Base-by-base conservation (phyloP, 352 stramenopile genomes). In the Nothophytophthora sp. region DNA sequence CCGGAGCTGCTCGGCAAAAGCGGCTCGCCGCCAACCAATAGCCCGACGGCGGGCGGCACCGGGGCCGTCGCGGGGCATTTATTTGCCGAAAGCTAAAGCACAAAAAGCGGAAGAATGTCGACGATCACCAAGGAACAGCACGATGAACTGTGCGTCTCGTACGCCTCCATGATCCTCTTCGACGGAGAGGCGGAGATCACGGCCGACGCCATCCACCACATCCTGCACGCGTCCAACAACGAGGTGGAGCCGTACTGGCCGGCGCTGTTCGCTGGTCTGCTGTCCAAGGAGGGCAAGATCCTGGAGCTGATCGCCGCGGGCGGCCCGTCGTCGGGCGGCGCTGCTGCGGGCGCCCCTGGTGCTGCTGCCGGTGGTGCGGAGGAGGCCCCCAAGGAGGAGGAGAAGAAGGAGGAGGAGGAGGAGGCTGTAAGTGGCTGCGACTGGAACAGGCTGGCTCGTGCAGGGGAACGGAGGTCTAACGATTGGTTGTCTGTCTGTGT, bases 181-280 rank as follows among this genome's bases (percentile, higher is more conserved):
- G 83, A 93, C 55, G 83, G 76, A 24, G 83, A 92, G 55, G 80
- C 82, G 58, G 83, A 93, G 63, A 87, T 93, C 71, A 92, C 77
- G 34, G 59, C 81, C 18, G 81, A 93, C 44, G 63, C 78, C 36
- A 76, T 93, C 60, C 44, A 64, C 32, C 64, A 67, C 42, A 67
- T 93, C 40, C 63, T 93, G 63, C 54, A 72, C 49, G 83, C 83
- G n/a, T 93, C 83, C 28, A 61, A 69, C 61, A 93, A 93, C 72
- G 76, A 91, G 55, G 83, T 93, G 55, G 83, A 90, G 66, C 81
- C 81, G 12, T 93, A 93, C 79, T 93, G 83, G 83, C 76, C 80
- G 22, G 80, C 63, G 27, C 67, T 93, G 38, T 93, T 93, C 59
- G 52, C 79, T 12, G 69, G 68, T 52, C 71, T 92, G 34, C 46